Conservation (phyloP, 208 protist species). For the Leishmania turanica region DNA sequence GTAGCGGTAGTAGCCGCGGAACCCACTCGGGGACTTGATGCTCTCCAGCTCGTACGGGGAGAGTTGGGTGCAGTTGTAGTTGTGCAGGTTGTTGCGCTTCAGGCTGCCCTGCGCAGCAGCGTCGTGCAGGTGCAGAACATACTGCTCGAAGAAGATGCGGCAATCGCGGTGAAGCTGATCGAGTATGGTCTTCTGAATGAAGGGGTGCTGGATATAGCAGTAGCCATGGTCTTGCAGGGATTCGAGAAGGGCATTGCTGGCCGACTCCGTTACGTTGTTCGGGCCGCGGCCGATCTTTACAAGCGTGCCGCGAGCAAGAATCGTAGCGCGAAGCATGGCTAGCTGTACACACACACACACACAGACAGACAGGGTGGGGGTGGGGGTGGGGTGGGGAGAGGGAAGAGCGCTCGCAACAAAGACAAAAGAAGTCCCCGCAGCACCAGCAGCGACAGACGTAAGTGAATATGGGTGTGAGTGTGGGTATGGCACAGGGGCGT, state of each 20-base stretch:
- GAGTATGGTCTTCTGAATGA: slow-evolving; percentile 83
- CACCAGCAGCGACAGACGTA: background rate
- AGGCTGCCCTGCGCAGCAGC: slow-evolving; percentile 26
- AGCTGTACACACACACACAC: background rate
- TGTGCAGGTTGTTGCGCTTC: slow-evolving; percentile 45
- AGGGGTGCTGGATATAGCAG: slow-evolving; percentile 90
- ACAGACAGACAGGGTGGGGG: background rate
- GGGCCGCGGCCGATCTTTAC: slow-evolving; percentile 82
- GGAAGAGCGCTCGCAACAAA: background rate
- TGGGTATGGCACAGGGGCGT: background rate
- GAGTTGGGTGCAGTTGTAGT: slow-evolving; percentile 69
- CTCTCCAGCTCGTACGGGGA: slow-evolving; percentile 76
- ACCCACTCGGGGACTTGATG: slow-evolving; percentile 66
- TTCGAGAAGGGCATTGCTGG: slow-evolving; percentile 85
- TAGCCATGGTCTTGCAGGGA: slow-evolving; percentile 87
- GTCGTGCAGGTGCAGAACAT: slow-evolving; percentile 54
- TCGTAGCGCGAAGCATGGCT: slow-evolving; percentile 50
- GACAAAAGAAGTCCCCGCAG: background rate
- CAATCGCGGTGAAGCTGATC: slow-evolving; percentile 87
- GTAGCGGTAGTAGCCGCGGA: slow-evolving; percentile 88
- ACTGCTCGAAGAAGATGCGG: slow-evolving; percentile 87
- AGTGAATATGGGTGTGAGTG: background rate
- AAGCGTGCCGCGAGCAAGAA: slow-evolving; percentile 55
- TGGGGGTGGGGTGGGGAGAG: background rate
- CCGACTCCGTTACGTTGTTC: slow-evolving; percentile 76